A percentile compares a stretch with the other conserved stretches of the same genome.
These are phyloP conservation scores for Panicum miliaceum DNA, from an alignment of 176 grass and related monocot species.

Conservation along the genomic window DNA sequence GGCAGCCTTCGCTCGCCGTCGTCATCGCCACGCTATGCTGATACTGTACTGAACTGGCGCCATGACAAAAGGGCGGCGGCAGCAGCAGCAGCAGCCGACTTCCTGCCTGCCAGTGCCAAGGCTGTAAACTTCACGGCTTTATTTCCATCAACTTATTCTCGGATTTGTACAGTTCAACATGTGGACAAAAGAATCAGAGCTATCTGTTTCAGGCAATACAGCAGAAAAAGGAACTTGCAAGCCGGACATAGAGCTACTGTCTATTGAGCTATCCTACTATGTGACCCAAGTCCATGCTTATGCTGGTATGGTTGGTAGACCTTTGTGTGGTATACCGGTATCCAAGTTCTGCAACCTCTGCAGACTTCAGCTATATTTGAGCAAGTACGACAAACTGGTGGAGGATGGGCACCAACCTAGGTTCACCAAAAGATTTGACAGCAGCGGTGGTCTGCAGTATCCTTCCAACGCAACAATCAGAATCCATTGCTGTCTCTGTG, in stretches of 20 bases:
- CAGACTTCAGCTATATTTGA: not conserved
- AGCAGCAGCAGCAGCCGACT: not conserved
- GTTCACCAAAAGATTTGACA: conserved; percentile 14
- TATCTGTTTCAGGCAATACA: not conserved
- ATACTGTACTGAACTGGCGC: not conserved
- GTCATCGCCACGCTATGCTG: not conserved
- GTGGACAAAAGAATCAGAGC: not conserved
- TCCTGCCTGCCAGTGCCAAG: not conserved
- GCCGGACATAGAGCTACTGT: not conserved
- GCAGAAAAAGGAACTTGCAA: not conserved
- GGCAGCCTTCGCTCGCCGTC: not conserved
- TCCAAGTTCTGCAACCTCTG: conserved; percentile 7
- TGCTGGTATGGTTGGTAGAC: not conserved
- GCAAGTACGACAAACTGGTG: not conserved
- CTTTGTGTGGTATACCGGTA: conserved; percentile 4
- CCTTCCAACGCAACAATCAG: too few relatives aligned
- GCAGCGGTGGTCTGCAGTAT: not conserved
- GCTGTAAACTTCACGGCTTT: not conserved
- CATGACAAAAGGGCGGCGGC: not conserved
- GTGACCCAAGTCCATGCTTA: conserved; percentile 10
- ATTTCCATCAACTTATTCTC: not conserved
- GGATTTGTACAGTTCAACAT: not conserved
- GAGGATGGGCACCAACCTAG: not conserved
- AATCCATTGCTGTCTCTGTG: too few relatives aligned
- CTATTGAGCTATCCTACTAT: not conserved